Conservation (phyloP, 192 early-diverging fungal genomes). For the Coemansia javaensis region DNA sequence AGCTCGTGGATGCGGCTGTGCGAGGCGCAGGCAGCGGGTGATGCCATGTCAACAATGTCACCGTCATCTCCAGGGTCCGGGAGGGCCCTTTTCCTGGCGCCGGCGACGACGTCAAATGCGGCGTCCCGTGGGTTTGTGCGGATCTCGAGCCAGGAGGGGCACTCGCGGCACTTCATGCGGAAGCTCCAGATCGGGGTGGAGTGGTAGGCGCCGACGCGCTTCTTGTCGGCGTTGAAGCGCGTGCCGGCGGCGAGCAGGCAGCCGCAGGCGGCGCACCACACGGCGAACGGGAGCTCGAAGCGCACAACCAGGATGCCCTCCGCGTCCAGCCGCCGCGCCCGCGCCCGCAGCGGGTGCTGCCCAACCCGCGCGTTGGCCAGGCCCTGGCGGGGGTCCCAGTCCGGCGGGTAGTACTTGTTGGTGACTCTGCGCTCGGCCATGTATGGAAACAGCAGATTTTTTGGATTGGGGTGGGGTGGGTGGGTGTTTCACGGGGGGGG, state of each 20-base stretch:
- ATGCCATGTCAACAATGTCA: constrained; percentile 57
- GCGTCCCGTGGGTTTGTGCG: constrained; percentile 85
- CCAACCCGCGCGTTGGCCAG: constrained; percentile 83
- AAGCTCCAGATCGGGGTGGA: constrained; percentile 83
- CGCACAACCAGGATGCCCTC: constrained; percentile 83
- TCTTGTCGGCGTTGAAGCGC: constrained; percentile 94
- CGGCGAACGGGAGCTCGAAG: constrained; percentile 86
- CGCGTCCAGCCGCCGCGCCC: constrained; percentile 84
- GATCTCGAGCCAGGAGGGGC: constrained; percentile 80
- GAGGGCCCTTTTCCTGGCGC: constrained; percentile 75
- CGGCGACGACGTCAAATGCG: constrained; percentile 49
- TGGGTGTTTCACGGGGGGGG: too few relatives aligned
- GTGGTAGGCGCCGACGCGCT: constrained; percentile 82
- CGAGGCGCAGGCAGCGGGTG: constrained; percentile 37
- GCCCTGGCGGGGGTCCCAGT: constrained; percentile 80
- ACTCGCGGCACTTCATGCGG: constrained; percentile 92
- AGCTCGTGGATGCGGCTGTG: constrained; percentile 41
- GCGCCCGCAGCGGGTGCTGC: constrained; percentile 80
- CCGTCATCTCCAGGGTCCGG: constrained; percentile 59
- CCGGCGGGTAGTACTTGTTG: constrained; percentile 84
- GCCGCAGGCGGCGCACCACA: constrained; percentile 85
- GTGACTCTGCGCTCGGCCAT: constrained; percentile 25
- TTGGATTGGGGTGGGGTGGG: neutral
- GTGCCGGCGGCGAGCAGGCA: constrained; percentile 85
- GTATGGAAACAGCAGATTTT: neutral